These are phyloP conservation scores for Starmerella riodocensis DNA, from an alignment of 805 yeast genomes.

Conservation along the genomic window DNA sequence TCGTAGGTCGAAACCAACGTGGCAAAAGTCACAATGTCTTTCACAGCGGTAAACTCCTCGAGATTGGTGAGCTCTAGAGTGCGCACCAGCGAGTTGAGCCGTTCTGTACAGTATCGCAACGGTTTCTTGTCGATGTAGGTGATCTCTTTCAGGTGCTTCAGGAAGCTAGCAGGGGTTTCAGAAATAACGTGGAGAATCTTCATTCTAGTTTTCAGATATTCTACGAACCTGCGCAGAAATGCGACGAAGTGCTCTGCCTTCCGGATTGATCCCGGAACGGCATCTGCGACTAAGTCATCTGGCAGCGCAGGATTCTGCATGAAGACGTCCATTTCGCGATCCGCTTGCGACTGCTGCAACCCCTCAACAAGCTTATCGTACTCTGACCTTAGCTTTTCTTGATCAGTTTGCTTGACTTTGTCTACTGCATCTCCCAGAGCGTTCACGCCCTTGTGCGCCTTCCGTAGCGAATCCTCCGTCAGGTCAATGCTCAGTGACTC, in stretches of 20 bases:
- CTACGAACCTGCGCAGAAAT: constrained; percentile 81
- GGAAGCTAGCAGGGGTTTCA: constrained; percentile 89
- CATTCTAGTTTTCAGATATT: constrained; percentile 92
- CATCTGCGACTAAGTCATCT: constrained; percentile 73
- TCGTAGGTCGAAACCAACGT: constrained; percentile 92
- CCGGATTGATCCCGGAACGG: constrained; percentile 93
- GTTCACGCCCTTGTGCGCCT: constrained; percentile 78
- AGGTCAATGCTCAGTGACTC: constrained; percentile 85
- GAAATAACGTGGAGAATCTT: constrained; percentile 92
- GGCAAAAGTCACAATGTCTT: constrained; percentile 94
- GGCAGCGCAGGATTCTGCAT: constrained; percentile 83
- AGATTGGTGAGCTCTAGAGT: constrained; percentile 78
- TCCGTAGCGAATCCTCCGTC: constrained; percentile 75
- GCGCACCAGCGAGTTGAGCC: constrained; percentile 74
- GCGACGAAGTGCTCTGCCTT: constrained; percentile 96
- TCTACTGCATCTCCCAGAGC: constrained; percentile 70
- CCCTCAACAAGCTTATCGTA: constrained; percentile 87
- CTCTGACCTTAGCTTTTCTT: constrained; percentile 74
- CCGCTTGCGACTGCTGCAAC: constrained; percentile 54
- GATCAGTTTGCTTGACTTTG: constrained; percentile 68
- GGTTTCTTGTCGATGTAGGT: constrained; percentile 92
- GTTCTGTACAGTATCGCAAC: constrained; percentile 76
- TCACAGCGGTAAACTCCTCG: constrained; percentile 84
- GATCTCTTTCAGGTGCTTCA: constrained; percentile 83
- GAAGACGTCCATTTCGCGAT: constrained; percentile 48